Evolutionary conservation across 169 alveolate genomes (phyloP), one percentile per base, ranked within the genome.

Genomic region (Plasmodium vinckei): DNA sequence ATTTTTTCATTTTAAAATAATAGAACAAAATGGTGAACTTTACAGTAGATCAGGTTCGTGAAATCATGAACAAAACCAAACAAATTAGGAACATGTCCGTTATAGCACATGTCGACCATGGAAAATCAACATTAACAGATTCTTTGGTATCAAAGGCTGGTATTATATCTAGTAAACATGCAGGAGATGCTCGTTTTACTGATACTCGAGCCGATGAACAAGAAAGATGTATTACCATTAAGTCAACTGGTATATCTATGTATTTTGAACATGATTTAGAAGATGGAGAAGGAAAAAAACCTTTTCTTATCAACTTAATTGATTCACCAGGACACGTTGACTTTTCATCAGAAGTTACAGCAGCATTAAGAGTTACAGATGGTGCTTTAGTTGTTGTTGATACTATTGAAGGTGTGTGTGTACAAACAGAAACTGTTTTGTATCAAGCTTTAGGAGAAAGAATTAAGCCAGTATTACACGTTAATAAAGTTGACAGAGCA

Each of bases 321-420:
- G 99, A 99, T 91, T 98, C 99, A 9, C 99, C 99, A 56, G 99
- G 99, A 42, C 99, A 99, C 96, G 99, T 99, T 72, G 99, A 99
- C 95, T 99, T 99, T 97, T 97, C 99, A 25, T 97, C 99, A 9
- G 99, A 99, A 94, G 99, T 98, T 60, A 98, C 99, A 7, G 99
- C 99, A 27, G 99, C 99, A 42, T 97, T 98, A 68, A 98, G 99
- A 94, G 99, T 99, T 70, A 99, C 99, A 42, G 99, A 98, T 92
- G 99, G 99, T 89, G 99, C 99, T 39, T 96, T 98, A 82, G 99
- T 99, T 67, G 99, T 99, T 89, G 99, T 98, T 27, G 99, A 99
- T 95, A 96, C 98, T 64, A 98, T 99, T 57, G 99, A 99, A 93
- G 99, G 99, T 64, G 99, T 98, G 65, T 97, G 99, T 93, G 99